Evolutionary conservation across 2,329 filamentous ascomycete genomes (phyloP).

Genomic region (Rhynchosporium agropyri): DNA sequence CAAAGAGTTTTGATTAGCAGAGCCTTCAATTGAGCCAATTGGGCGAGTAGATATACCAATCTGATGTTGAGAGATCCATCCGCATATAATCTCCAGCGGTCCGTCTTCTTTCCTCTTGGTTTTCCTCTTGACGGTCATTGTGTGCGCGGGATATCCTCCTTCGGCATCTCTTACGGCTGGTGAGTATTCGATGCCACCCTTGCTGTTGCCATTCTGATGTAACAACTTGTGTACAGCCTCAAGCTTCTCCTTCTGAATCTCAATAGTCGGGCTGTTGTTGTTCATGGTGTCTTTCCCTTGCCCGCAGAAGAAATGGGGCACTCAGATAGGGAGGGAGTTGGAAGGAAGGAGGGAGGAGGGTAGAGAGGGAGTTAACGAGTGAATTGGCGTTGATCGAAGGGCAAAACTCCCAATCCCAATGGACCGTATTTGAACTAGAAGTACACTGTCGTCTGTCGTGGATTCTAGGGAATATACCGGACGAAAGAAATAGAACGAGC

Average conservation of each 20-base stretch:
- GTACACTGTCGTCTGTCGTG: slow-evolving; percentile 27
- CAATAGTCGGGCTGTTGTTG: slow-evolving; percentile 22
- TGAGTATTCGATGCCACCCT: slow-evolving; percentile 29
- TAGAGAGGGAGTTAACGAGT: slow-evolving; percentile 21
- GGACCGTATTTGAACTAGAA: slow-evolving; percentile 22
- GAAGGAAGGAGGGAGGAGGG: neutral
- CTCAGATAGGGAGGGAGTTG: too few species aligned
- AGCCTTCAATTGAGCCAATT: neutral
- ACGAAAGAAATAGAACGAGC: slow-evolving; percentile 29
- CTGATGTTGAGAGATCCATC: slow-evolving; percentile 78
- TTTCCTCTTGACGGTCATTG: slow-evolving; percentile 46
- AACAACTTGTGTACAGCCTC: slow-evolving; percentile 30
- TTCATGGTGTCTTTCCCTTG: slow-evolving; percentile 28
- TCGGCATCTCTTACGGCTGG: slow-evolving; percentile 16
- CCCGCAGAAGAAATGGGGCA: neutral
- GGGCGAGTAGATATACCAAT: slow-evolving; percentile 60
- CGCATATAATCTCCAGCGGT: slow-evolving; percentile 60
- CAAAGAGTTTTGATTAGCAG: slow-evolving; percentile 18
- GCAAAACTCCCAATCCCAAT: slow-evolving; percentile 24
- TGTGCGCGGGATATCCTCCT: slow-evolving; percentile 23
- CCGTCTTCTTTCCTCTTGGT: slow-evolving; percentile 65
- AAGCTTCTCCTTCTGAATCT: slow-evolving; percentile 26
- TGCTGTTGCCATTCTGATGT: slow-evolving; percentile 29
- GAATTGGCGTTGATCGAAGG: slow-evolving; percentile 25
- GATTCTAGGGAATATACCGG: slow-evolving; percentile 28